phyloP scores from a whole-genome alignment of 805 yeast genomes.

The Sungouiozyma intestinalis region DNA sequence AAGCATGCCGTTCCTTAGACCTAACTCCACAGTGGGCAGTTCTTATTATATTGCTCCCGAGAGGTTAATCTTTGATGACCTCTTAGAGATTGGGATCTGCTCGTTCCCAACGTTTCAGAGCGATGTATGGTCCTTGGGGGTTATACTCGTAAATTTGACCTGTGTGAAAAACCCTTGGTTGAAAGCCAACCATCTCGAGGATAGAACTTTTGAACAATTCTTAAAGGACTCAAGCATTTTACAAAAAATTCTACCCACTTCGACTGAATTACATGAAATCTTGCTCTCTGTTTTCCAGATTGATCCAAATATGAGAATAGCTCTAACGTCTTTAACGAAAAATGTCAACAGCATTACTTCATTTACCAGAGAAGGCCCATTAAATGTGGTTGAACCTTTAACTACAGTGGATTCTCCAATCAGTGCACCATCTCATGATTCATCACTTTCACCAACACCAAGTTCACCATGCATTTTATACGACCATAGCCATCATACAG shows the following conservation, averaged over 20 bases:
- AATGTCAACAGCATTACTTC: constrained; percentile 16
- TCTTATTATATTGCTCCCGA: constrained; percentile 93
- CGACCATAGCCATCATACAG: background rate
- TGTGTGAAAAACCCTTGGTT: constrained; percentile 90
- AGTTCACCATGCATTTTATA: background rate
- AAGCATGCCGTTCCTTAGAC: constrained; percentile 43
- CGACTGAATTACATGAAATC: constrained; percentile 47
- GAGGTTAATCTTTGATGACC: constrained; percentile 31
- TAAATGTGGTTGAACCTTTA: constrained; percentile 5
- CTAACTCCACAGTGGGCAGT: constrained; percentile 77
- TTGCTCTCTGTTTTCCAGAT: constrained; percentile 30
- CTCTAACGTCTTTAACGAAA: constrained; percentile 13
- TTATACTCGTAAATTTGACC: constrained; percentile 66
- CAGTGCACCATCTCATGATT: background rate
- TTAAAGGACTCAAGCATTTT: constrained; percentile 46
- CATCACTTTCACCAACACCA: background rate
- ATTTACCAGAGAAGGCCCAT: constrained; percentile 20
- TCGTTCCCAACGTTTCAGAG: constrained; percentile 57
- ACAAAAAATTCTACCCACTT: constrained; percentile 62
- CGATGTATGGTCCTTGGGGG: constrained; percentile 82
- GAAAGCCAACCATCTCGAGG: constrained; percentile 54
- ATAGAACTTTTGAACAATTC: constrained; percentile 56
- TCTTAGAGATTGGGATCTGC: background rate
- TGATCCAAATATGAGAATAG: constrained; percentile 29
- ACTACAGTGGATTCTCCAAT: background rate